phyloP scores from a whole-genome alignment of 1,139 yeast genomes.

The Candida smagusa region DNA sequence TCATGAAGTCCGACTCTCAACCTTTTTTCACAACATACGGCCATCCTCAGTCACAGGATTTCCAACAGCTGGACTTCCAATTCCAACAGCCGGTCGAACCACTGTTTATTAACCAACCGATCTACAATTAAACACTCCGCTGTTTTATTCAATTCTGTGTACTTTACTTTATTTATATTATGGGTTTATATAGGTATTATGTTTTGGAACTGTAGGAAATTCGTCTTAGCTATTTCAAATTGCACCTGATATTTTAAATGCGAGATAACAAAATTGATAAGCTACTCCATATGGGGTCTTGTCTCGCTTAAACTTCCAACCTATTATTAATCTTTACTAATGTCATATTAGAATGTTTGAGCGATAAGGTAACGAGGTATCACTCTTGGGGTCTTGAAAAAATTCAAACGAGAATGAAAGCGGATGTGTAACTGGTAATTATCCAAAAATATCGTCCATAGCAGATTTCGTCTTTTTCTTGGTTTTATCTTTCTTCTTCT shows the following conservation, averaged over 20 bases:
- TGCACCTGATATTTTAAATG: no score
- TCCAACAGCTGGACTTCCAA: neutral
- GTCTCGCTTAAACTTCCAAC: no score
- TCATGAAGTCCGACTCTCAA: conserved; percentile 12
- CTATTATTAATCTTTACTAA: no score
- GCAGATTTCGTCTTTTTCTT: conserved; percentile 48
- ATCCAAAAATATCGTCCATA: conserved; percentile 60
- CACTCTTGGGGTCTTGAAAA: no score
- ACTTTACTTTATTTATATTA: conserved; percentile 9
- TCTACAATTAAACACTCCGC: conserved; percentile 3
- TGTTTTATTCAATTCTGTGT: conserved; percentile 1
- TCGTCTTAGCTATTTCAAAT: no score
- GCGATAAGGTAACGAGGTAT: no score
- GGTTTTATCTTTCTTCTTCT: conserved; percentile 24
- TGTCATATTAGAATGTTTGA: no score
- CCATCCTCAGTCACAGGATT: conserved; percentile 4
- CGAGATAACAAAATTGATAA: no score
- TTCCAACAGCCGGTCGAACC: conserved; percentile 2
- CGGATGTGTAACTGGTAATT: neutral
- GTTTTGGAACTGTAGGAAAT: neutral
- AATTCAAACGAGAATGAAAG: no score
- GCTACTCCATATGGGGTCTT: no score
- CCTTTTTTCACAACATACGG: conserved; percentile 37
- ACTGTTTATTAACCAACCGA: conserved; percentile 4
- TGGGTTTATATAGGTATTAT: conserved; percentile 1